These are phyloP conservation scores for Aspergillus aculeatus DNA, from an alignment of 2,329 filamentous ascomycete genomes.

Conservation along the genomic window DNA sequence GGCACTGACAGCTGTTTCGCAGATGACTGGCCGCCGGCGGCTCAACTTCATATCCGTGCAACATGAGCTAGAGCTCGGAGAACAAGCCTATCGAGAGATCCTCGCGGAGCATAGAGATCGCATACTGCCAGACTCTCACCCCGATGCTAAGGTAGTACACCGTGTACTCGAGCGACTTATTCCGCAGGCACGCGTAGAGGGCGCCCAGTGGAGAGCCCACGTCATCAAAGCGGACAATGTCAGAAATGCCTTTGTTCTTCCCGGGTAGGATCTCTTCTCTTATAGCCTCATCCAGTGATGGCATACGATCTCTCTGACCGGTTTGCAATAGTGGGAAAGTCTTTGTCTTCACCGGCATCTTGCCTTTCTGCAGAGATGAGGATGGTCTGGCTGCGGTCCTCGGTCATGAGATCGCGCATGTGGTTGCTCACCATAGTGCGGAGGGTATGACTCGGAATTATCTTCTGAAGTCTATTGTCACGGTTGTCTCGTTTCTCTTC, in stretches of 20 bases:
- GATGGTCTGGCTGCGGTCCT: constrained; percentile 61
- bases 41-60: constrained; percentile 57
- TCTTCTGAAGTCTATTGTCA: constrained; percentile 30
- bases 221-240: constrained; percentile 53
- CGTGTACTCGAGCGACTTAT: constrained; percentile 55
- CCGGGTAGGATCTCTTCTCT: constrained; percentile 45
- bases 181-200: constrained; percentile 49
- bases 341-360: constrained; percentile 63
- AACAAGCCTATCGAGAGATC: constrained; percentile 48
- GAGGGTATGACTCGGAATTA: constrained; percentile 54
- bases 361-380: constrained; percentile 56
- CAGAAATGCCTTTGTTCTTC: constrained; percentile 63
- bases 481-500: constrained; percentile 34
- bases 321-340: constrained; percentile 53
- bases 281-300: background rate
- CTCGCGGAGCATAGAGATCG: constrained; percentile 46
- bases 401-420: constrained; percentile 64
- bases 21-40: constrained; percentile 55
- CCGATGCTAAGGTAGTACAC: constrained; percentile 50
- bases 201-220: constrained; percentile 56
- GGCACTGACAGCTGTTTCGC: background rate
- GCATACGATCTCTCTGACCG: constrained; percentile 1
- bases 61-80: constrained; percentile 46
- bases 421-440: constrained; percentile 56
- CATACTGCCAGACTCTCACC: constrained; percentile 53